phyloP scores from a whole-genome alignment of 2,329 filamentous ascomycete genomes.

The Aspergillus fumigatus region DNA sequence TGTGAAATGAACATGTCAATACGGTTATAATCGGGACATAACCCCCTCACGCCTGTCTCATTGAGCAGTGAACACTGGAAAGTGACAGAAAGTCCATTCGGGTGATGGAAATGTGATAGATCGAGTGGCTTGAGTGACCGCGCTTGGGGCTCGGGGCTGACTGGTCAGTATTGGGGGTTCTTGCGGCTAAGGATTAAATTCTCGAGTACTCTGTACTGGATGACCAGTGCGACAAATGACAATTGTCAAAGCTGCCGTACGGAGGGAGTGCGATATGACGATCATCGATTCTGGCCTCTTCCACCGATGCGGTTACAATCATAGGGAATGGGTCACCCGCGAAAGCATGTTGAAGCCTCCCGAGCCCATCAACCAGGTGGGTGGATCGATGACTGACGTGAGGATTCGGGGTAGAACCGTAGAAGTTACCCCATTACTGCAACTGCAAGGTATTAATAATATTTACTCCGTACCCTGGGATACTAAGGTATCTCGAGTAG shows the following conservation, averaged over 20 bases:
- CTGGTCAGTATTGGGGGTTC: background rate
- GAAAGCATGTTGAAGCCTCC: slow-evolving; percentile 4
- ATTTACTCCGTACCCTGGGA: no score
- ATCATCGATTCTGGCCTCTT: no score
- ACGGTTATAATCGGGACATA: no score
- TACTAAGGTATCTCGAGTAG: no score
- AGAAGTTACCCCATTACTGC: background rate
- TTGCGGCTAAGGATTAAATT: no score
- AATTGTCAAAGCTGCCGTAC: no score
- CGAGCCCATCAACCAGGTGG: slow-evolving; percentile 7
- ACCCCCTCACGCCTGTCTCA: no score
- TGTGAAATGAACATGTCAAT: no score
- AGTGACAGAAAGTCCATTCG: no score
- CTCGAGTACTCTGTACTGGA: no score
- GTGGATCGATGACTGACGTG: background rate
- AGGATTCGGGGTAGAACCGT: background rate
- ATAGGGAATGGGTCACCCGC: background rate
- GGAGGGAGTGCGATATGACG: no score
- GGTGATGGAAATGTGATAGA: slow-evolving; percentile 12
- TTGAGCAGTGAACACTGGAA: background rate
- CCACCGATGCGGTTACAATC: background rate
- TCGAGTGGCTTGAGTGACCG: slow-evolving; percentile 10
- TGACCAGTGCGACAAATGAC: no score
- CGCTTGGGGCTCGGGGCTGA: background rate
- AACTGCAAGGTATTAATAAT: background rate